Evolutionary conservation across 306 rosid genomes (phyloP), one percentile per base, ranked within the genome.

Genomic region (Dalbergia cochinchinensis): DNA sequence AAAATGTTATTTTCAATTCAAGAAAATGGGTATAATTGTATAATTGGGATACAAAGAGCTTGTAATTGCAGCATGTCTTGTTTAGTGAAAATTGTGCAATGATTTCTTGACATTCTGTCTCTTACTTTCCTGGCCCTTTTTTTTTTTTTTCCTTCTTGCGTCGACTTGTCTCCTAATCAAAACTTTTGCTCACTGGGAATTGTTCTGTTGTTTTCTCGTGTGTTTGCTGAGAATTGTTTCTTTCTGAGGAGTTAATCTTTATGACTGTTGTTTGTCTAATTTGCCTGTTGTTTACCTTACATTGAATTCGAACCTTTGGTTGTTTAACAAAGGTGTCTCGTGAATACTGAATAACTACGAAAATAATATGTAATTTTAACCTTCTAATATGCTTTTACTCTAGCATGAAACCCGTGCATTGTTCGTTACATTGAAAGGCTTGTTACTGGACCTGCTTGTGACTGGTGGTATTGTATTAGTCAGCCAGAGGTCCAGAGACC

Each of bases 1-100:
- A 70, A 69, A 73, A 48, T 72, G 50, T 69, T 73, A 7, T 82
- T 71, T 69, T 81, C 75, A 60, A 35, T 85, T 74, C 70, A 73
- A 79, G 87, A 53, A 69, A 78, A 81, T 33, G 61, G 67, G 77
- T 45, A 66, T 22, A 50, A 45, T 86, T 73, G 83, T 81, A 65
- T 82, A 65, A 76, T 85, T 45, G 71, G 85, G 82, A 74, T 77
- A 70, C 78, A 19, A 70, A 50, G 65, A 81, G 61, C 37, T 78
- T 80, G 86, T 81, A 66, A 69, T 68, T 82, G 76, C 84, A 83
- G 77, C 68, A 78, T 60, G 58, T 80, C 73, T 8, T 78, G 77
- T 51, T 67, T 63, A 63, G 20, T 54, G 51, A 66, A 44, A 44
- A 59, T 12, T 53, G 31, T 55, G 39, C 53, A 47, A 4, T 62